Percentiles rank a stretch among this genome's conserved stretches.
Conservation (phyloP, 148 eudicot species). For the Heliamphora exappendiculata region DNA sequence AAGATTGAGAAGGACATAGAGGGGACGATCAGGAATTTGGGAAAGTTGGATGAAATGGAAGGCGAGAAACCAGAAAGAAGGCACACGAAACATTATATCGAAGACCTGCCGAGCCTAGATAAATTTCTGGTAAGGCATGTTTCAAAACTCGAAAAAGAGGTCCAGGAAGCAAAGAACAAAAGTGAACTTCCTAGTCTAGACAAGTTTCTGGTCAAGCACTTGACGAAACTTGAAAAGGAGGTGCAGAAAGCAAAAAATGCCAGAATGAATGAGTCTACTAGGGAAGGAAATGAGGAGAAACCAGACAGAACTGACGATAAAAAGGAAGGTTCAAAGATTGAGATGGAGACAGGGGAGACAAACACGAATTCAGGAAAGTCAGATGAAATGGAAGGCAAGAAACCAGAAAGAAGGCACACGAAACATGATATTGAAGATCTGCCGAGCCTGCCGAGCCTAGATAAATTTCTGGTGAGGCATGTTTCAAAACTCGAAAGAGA, state of each 20-base stretch:
- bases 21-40: slow-evolving; percentile 35
- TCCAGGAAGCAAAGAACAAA: slow-evolving; percentile 56
- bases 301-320: neutral
- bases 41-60: slow-evolving; percentile 19
- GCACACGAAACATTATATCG: slow-evolving; percentile 24
- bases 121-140: slow-evolving; percentile 57
- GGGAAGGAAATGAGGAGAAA: slow-evolving; percentile 34
- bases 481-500: slow-evolving; percentile 67
- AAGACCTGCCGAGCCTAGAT: slow-evolving; percentile 56
- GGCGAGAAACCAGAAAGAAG: slow-evolving; percentile 13
- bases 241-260: slow-evolving; percentile 61
- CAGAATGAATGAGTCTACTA: slow-evolving; percentile 31
- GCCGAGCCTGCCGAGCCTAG: slow-evolving; percentile 60
- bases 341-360: slow-evolving; percentile 53
- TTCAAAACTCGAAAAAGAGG: slow-evolving; percentile 65
- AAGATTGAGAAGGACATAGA: slow-evolving; percentile 61
- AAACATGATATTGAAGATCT: slow-evolving; percentile 41
- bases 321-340: slow-evolving; percentile 38
- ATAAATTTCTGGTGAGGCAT: slow-evolving; percentile 55
- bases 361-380: slow-evolving; percentile 29
- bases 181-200: slow-evolving; percentile 60
- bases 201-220: slow-evolving; percentile 65
- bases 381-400: slow-evolving; percentile 16
- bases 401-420: slow-evolving; percentile 12
- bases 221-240: slow-evolving; percentile 79